Conservation (phyloP, 371 early-diverging fungal species). For the Mortierella sp. region DNA sequence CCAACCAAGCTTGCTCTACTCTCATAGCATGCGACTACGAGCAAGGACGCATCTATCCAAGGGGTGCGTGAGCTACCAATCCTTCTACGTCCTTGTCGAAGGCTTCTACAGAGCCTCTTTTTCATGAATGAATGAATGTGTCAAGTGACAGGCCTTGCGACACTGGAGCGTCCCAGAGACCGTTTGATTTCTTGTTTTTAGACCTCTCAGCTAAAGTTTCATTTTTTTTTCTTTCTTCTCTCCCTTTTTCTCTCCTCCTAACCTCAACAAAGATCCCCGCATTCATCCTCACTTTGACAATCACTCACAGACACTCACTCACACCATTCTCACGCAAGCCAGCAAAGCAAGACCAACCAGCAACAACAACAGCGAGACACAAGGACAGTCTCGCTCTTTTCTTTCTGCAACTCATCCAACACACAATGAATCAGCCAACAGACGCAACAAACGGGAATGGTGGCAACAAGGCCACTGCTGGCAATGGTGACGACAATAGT, state of each 20-base stretch:
- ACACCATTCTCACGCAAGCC: background rate
- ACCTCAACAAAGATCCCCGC: background rate
- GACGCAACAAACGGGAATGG: slow-evolving; percentile 24
- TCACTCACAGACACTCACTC: background rate
- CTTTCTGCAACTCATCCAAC: background rate
- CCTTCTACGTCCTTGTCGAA: too few relatives aligned
- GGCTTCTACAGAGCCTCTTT: too few relatives aligned
- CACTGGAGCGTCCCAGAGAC: background rate
- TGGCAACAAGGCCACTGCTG: background rate
- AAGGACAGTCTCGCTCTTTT: background rate
- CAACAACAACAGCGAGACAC: background rate
- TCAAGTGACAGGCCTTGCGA: background rate
- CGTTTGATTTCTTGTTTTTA: background rate
- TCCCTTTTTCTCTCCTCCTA: background rate
- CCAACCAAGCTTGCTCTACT: too few relatives aligned
- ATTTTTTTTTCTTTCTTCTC: slow-evolving; percentile 1
- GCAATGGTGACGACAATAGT: slow-evolving; percentile 2
- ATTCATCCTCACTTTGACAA: background rate
- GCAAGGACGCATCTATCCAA: too few relatives aligned
- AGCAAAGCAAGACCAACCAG: background rate
- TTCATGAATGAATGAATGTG: background rate
- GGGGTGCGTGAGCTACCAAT: too few relatives aligned
- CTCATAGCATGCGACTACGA: too few relatives aligned
- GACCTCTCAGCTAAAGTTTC: background rate
- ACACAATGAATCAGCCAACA: slow-evolving; percentile 32